Percentiles rank a stretch among this genome's conserved stretches.
Evolutionary conservation across 805 yeast species (phyloP).

Genomic region (Candida xyloterini): DNA sequence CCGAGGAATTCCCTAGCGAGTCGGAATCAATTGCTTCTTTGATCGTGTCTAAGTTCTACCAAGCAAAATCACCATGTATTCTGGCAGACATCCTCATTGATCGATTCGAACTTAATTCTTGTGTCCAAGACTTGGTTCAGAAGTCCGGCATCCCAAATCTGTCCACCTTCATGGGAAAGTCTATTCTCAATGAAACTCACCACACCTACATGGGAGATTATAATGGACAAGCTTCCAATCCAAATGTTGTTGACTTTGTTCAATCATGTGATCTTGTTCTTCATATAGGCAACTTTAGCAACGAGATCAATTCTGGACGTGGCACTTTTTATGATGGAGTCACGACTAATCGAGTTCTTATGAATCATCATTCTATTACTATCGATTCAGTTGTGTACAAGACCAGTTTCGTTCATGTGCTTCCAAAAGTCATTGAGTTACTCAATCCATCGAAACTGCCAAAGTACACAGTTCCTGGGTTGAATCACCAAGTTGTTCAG

Average conservation of each 20-base stretch:
- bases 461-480: constrained; percentile 8
- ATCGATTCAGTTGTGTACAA: constrained; percentile 41
- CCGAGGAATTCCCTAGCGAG: background rate
- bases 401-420: constrained; percentile 48
- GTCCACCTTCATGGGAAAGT: constrained; percentile 68
- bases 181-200: constrained; percentile 67
- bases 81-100: constrained; percentile 69
- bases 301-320: constrained; percentile 71
- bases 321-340: constrained; percentile 46
- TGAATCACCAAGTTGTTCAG: constrained; percentile 18
- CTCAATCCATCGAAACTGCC: constrained; percentile 30
- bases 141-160: constrained; percentile 52
- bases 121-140: constrained; percentile 48
- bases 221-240: constrained; percentile 55
- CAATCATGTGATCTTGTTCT: constrained; percentile 64
- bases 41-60: constrained; percentile 51
- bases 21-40: constrained; percentile 32
- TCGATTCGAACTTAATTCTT: constrained; percentile 49
- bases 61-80: constrained; percentile 57
- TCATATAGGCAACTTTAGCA: constrained; percentile 63
- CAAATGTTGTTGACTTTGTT: constrained; percentile 46
- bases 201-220: constrained; percentile 68
- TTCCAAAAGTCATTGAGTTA: constrained; percentile 39
- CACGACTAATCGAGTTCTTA: constrained; percentile 39
- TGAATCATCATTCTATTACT: constrained; percentile 53